These are phyloP conservation scores for Manihot esculenta DNA, from an alignment of 441 rosid genomes.

Conservation along the genomic window DNA sequence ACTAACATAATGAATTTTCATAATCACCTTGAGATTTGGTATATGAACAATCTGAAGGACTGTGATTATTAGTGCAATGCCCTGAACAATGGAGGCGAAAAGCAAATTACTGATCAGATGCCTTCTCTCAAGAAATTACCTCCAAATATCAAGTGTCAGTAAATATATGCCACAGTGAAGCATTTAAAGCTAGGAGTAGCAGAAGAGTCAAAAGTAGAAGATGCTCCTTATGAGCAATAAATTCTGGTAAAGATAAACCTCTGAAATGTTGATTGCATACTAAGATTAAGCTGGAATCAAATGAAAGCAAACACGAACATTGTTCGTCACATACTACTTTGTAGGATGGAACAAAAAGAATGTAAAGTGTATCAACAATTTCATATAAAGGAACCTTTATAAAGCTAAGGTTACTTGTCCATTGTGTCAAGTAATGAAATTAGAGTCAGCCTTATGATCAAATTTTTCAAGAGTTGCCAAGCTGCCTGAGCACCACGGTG, in stretches of 20 bases:
- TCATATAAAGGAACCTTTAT: neutral
- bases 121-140: neutral
- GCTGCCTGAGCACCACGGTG: neutral
- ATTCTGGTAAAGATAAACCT: neutral
- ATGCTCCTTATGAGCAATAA: neutral
- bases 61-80: conserved; percentile 86
- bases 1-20: conserved; percentile 4
- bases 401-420: neutral
- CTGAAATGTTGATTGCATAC: no score
- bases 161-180: neutral
- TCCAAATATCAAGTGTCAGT: neutral
- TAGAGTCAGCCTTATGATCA: neutral
- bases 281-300: neutral
- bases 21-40: conserved; percentile 91
- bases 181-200: conserved; percentile 15
- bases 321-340: neutral
- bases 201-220: neutral
- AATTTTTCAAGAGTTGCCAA: neutral
- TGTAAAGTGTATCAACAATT: neutral
- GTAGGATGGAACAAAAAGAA: neutral
- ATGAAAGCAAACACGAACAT: neutral
- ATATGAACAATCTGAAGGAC: conserved; percentile 93
- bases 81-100: conserved; percentile 42
- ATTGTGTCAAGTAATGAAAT: neutral
- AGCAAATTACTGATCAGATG: conserved; percentile 20